Evolutionary conservation across 2,329 filamentous ascomycete genomes (phyloP).

Genomic region (Aspergillus pseudotamarii): DNA sequence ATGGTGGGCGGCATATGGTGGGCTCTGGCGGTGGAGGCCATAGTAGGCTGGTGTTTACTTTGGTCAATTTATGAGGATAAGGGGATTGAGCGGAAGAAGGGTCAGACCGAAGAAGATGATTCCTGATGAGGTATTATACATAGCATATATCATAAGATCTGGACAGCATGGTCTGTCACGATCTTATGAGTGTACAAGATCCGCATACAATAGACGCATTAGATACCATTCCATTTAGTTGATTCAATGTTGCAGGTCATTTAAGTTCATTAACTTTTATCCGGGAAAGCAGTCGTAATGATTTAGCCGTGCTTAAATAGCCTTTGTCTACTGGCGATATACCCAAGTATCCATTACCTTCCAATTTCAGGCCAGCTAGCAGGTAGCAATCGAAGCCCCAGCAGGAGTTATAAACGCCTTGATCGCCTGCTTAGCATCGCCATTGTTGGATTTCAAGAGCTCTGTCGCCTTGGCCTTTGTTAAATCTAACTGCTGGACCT

Average conservation of each 20-base stretch:
- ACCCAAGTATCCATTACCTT: constrained; percentile 2
- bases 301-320: neutral
- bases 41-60: constrained; percentile 60
- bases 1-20: constrained; percentile 62
- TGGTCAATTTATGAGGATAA: constrained; percentile 67
- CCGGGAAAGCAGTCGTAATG: neutral
- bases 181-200: constrained; percentile 6
- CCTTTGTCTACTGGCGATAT: neutral
- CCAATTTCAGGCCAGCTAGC: neutral
- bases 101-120: constrained; percentile 19
- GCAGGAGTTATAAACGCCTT: constrained; percentile 43
- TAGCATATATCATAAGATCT: neutral
- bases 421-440: constrained; percentile 45
- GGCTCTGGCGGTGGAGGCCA: constrained; percentile 57
- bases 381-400: constrained; percentile 11
- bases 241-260: neutral
- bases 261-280: neutral
- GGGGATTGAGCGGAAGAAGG: constrained; percentile 57
- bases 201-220: neutral
- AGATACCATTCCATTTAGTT: neutral
- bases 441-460: constrained; percentile 49
- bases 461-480: constrained; percentile 51
- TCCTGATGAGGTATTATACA: neutral
- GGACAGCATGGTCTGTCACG: neutral
- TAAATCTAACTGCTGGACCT: constrained; percentile 51